Conservation (phyloP, 495 filamentous ascomycete genomes). For the Penicillium cosmopolitanum region DNA sequence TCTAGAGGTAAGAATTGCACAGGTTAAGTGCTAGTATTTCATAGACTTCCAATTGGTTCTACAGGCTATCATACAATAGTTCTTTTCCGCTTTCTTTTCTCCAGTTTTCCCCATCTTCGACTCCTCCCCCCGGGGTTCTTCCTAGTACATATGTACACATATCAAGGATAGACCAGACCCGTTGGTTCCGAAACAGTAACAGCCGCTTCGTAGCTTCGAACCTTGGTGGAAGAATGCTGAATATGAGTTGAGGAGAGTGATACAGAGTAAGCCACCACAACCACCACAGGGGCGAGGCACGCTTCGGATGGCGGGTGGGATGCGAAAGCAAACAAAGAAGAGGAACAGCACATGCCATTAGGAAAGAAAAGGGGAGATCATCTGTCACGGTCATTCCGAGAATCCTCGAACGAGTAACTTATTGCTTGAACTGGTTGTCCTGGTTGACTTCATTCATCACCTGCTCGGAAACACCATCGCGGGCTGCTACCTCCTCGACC, state of each 20-base stretch:
- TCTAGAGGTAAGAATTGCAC: too few species aligned
- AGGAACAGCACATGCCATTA: conserved; percentile 6
- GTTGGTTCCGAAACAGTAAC: background rate
- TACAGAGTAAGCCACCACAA: background rate
- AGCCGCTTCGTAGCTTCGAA: background rate
- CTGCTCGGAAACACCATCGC: conserved; percentile 43
- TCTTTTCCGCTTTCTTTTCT: background rate
- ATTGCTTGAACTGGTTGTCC: conserved; percentile 46
- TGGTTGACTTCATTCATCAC: conserved; percentile 59
- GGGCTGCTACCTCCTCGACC: conserved; percentile 23
- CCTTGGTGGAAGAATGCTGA: background rate
- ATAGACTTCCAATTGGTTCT: conserved; percentile 5
- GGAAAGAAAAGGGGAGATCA: conserved; percentile 9
- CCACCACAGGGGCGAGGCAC: background rate
- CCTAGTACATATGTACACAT: background rate
- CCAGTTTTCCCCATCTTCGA: background rate
- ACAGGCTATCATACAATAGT: background rate
- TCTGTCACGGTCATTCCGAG: conserved; percentile 11
- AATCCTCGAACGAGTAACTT: conserved; percentile 1
- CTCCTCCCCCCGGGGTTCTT: background rate
- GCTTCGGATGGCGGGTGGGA: background rate
- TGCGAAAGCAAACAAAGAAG: background rate
- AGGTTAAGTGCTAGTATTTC: background rate
- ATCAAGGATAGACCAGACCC: background rate
- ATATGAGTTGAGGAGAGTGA: background rate